These are phyloP conservation scores for Colletotrichum euphorbiae DNA, from an alignment of 2,329 filamentous ascomycete genomes.

Conservation along the genomic window DNA sequence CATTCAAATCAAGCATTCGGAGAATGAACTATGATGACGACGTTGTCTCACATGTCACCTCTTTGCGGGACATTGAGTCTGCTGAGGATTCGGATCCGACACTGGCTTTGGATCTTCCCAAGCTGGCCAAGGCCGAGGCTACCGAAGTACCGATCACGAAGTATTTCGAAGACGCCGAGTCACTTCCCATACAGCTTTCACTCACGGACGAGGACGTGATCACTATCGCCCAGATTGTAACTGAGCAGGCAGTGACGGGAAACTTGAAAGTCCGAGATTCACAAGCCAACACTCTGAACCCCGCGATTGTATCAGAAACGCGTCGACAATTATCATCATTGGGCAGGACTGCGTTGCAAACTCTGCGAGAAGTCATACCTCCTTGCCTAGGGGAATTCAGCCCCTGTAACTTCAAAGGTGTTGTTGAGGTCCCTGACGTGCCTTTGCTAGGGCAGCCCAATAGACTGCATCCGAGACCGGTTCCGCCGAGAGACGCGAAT, in stretches of 20 bases:
- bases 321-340: constrained; percentile 57
- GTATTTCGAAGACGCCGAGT: constrained; percentile 71
- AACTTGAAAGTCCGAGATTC: constrained; percentile 36
- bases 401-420: constrained; percentile 35
- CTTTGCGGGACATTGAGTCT: constrained; percentile 61
- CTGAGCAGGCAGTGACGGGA: constrained; percentile 74
- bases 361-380: constrained; percentile 59
- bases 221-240: constrained; percentile 76
- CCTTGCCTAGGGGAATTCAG: constrained; percentile 54
- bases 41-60: constrained; percentile 63
- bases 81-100: constrained; percentile 60
- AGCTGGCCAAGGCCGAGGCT: constrained; percentile 59
- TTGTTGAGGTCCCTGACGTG: constrained; percentile 43
- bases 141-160: constrained; percentile 63
- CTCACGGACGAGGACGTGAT: constrained; percentile 71
- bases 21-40: constrained; percentile 63
- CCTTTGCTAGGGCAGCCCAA: constrained; percentile 63
- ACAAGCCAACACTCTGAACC: constrained; percentile 30
- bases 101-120: constrained; percentile 61
- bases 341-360: constrained; percentile 61
- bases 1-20: constrained; percentile 61
- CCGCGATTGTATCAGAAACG: constrained; percentile 47
- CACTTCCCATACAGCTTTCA: constrained; percentile 57
- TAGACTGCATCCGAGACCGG: constrained; percentile 62
- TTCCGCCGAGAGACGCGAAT: constrained; percentile 54